phyloP scores from a whole-genome alignment of 2,329 filamentous ascomycete species.

The Clonostachys chloroleuca region DNA sequence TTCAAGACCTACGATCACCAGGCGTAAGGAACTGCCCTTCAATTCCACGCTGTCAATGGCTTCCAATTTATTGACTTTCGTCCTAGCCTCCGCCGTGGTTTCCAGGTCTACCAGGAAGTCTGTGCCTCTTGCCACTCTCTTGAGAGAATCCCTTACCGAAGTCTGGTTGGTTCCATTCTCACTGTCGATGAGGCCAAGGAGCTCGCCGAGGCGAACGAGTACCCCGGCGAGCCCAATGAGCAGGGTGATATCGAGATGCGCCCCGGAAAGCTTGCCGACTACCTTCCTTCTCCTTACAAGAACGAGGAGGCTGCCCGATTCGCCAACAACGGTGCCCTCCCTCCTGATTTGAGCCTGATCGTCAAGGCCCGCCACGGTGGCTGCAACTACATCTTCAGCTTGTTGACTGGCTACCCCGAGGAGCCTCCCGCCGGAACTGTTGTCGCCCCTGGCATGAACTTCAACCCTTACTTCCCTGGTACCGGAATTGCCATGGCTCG shows the following conservation, averaged over 20 bases:
- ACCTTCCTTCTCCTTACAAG: conserved; percentile 92
- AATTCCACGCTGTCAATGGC: background rate
- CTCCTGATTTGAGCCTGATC: conserved; percentile 95
- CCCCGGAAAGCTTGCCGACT: conserved; percentile 96
- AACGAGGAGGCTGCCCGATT: conserved; percentile 98
- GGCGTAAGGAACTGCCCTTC: conserved; percentile 61
- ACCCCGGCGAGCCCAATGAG: conserved; percentile 96
- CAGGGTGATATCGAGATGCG: conserved; percentile 98
- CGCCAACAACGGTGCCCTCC: conserved; percentile 96
- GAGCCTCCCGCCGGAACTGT: conserved; percentile 86
- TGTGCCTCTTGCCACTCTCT: conserved; percentile 98
- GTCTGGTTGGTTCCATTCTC: conserved; percentile 85
- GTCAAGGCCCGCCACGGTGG: conserved; percentile 97
- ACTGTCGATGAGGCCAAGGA: conserved; percentile 98
- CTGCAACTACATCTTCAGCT: conserved; percentile 96
- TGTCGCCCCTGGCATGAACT: conserved; percentile 90
- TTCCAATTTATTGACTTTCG: conserved; percentile 1
- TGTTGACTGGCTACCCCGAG: conserved; percentile 96
- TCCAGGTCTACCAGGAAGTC: conserved; percentile 98
- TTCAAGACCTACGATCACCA: conserved; percentile 96
- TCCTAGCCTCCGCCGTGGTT: conserved; percentile 87
- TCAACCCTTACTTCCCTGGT: conserved; percentile 99
- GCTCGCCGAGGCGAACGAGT: conserved; percentile 96
- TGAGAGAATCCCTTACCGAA: conserved; percentile 86
- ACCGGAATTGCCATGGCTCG: conserved; percentile 98